Evolutionary conservation across 257 asterid species (phyloP).

Genomic region (Oldenlandia corymbosa): DNA sequence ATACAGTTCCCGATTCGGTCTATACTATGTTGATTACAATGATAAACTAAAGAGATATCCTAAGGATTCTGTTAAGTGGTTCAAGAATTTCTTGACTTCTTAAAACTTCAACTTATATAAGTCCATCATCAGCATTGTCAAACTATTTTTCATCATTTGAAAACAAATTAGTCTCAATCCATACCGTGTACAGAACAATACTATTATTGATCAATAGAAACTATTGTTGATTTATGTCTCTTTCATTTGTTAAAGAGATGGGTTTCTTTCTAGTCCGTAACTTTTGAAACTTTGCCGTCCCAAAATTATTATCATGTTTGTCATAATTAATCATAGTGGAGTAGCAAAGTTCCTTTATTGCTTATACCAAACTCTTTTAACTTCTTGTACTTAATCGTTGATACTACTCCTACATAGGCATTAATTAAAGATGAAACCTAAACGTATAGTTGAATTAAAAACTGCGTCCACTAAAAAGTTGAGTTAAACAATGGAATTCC

Average conservation of each 20-base stretch:
- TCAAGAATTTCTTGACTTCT: slow-evolving; percentile 57
- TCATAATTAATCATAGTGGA: too few species aligned
- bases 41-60: slow-evolving; percentile 71
- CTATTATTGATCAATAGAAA: not conserved
- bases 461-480: too few species aligned
- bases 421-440: too few species aligned
- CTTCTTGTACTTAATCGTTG: not conserved
- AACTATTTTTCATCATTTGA: too few species aligned
- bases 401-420: not conserved
- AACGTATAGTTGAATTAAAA: too few species aligned
- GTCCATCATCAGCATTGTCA: too few species aligned
- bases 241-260: not conserved
- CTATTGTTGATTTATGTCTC: not conserved
- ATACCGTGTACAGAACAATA: not conserved
- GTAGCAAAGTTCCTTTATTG: too few species aligned
- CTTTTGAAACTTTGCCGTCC: too few species aligned
- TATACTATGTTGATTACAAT: slow-evolving; percentile 71
- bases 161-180: too few species aligned
- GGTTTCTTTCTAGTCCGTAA: too few species aligned
- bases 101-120: not conserved
- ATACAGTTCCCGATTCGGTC: slow-evolving; percentile 65
- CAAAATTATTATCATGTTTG: too few species aligned
- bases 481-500: too few species aligned
- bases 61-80: slow-evolving; percentile 76
- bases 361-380: not conserved